Percentiles rank a stretch among this genome's conserved stretches.
Conservation (phyloP, 352 stramenopile species). For the Phytophthora pini region DNA sequence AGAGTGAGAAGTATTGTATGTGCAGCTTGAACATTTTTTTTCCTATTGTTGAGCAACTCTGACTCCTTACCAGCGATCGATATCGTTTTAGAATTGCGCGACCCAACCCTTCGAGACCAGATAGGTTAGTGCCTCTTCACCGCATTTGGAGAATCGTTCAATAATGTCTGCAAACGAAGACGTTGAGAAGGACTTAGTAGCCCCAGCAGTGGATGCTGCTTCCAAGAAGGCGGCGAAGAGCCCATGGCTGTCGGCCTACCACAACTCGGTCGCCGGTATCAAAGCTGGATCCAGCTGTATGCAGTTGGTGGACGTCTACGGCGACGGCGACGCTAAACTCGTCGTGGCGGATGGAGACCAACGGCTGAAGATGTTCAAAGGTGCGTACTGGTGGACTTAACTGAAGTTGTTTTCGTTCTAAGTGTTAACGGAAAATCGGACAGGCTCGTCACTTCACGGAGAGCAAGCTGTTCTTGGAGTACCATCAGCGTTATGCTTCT, state of each 20-base stretch:
- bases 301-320: constrained; percentile 82
- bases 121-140: constrained; percentile 25
- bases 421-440: not conserved
- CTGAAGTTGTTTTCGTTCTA: not conserved
- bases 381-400: constrained; percentile 14
- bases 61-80: too few species aligned
- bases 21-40: constrained; percentile 10
- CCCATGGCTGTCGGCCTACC: constrained; percentile 89
- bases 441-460: constrained; percentile 75
- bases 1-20: constrained; percentile 13
- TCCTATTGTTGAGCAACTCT: not conserved
- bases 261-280: constrained; percentile 91
- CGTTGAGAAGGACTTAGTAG: constrained; percentile 23
- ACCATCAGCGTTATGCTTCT: constrained; percentile 73
- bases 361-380: constrained; percentile 91
- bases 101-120: constrained; percentile 26
- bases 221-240: constrained; percentile 39
- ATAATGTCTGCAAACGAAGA: constrained; percentile 29
- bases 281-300: constrained; percentile 82
- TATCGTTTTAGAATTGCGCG: not conserved
- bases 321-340: constrained; percentile 84
- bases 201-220: constrained; percentile 7
- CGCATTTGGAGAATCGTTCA: not conserved
- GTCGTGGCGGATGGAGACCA: constrained; percentile 82
- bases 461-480: constrained; percentile 84